Base-by-base conservation (phyloP, 441 rosid species). In the Bocquillonia castaneifolia region DNA sequence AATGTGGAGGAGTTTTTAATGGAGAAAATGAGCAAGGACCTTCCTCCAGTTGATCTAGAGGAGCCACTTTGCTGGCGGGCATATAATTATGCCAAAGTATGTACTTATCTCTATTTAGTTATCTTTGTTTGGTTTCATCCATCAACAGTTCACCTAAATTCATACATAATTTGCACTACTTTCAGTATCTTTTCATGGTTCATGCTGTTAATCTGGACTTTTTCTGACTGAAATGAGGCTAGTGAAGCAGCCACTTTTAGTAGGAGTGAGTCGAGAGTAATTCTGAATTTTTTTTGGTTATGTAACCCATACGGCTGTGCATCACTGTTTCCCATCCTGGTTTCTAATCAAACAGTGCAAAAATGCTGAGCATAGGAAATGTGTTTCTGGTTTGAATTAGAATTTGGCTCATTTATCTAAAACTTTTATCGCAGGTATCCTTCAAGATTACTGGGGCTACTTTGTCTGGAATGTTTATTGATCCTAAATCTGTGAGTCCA, bases 51-150 rank as follows among this genome's bases (percentile, higher is more conserved):
- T 75, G 97, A 89, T 73, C 81, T 89, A 65, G 97, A 91, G 82
- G 97, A 93, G 83, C 97, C 99, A 7, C 90, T 89, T 75, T 89
- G 91, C 79, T 93, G 99, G 96, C 92, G 85, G 68, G 99, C 97
- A 23, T 93, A 91, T 81, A 82, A 83, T 78, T 91, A 87, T 73
- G 97, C 99, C 28, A 93, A 89, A 80, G 89, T 90, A 82, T 65
- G 88, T 58, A 37, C 56, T 52, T 66, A 4, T 67, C 61, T 39
- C 18, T 57, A 22, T 15, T 47, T 58, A 29, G 53, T 50, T 52
- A 29, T 62, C 56, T 55, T 71, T 64, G 59, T 36, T 44, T 55
- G 42, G n/a, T 69, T 61, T 72, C 67, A 34, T 74, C 36, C 64
- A 67, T 60, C 79, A 47, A 64, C 5, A 55, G 58, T 53, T 8